Evolutionary conservation across 2,329 filamentous ascomycete species (phyloP).

Genomic region (Verticillium albo-atrum): DNA sequence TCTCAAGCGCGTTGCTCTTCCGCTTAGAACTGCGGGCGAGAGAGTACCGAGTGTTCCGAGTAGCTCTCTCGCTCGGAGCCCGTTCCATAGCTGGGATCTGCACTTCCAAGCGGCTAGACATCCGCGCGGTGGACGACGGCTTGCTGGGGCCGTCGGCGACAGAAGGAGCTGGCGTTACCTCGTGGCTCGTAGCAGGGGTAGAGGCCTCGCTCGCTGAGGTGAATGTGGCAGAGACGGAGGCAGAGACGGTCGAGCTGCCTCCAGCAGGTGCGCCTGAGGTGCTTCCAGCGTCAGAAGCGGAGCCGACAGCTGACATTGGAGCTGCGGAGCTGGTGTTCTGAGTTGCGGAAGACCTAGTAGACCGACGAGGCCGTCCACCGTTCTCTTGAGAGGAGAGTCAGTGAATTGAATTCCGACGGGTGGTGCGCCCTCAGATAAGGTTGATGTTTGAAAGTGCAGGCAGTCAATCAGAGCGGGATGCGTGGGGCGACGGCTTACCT

Average conservation of each 20-base stretch:
- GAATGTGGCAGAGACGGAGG: conserved; percentile 25
- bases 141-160: conserved; percentile 7
- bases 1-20: conserved; percentile 32
- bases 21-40: conserved; percentile 18
- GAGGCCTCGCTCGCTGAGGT: conserved; percentile 32
- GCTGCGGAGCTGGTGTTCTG: neutral
- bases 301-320: neutral
- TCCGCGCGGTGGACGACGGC: neutral
- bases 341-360: neutral
- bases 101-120: conserved; percentile 23
- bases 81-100: conserved; percentile 22
- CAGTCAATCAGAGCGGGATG: too few species aligned
- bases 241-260: conserved; percentile 26
- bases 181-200: conserved; percentile 38
- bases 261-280: neutral
- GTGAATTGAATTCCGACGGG: neutral
- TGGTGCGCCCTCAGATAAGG: too few species aligned
- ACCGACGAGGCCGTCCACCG: neutral
- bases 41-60: conserved; percentile 45
- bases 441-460: too few species aligned
- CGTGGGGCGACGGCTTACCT: neutral
- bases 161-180: conserved; percentile 31
- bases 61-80: conserved; percentile 37
- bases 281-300: neutral
- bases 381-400: neutral